Evolutionary conservation across 169 alveolate genomes (phyloP), one percentile per base, ranked within the genome.

Genomic region (Babesia gibsoni): DNA sequence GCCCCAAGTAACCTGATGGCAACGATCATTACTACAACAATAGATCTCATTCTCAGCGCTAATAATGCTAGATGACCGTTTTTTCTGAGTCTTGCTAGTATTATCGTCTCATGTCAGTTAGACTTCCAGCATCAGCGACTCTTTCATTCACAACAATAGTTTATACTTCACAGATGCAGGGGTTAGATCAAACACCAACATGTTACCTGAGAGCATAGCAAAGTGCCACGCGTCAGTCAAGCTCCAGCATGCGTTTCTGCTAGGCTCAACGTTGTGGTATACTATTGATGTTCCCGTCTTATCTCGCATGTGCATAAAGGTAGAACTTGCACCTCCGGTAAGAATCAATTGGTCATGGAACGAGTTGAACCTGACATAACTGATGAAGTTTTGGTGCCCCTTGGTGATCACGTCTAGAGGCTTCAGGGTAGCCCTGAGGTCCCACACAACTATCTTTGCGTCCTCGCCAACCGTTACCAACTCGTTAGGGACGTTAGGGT

Each of bases 341-440:
- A 95, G 84, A 20, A 95, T 59, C 41, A 95, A 88, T 72, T 95
- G 95, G 72, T 94, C 98, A 73, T 95, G 97, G 69, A 78, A 93
- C 46, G 88, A 63, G 80, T 95, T 95, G 77, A 82, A 90, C 48
- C 78, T 69, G 3, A 89, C 85, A 57, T 86, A 83, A 56, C 90
- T 81, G 14, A 95, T 72, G 95, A 97, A 94, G 73, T 93, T 96
- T 12, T 92, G 81, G 77, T 92, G 96, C 77, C 73, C 84, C 67
- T 52, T 81, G 77, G 67, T 84, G 74, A 61, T 86, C 32, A 68
- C 85, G 84, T 42, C 65, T 5, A 42, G 5, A 12, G 84, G 84
- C 68, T 25, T 69, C 74, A 29, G 56, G n/a, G 79, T 64, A 57
- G 77, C 82, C 83, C 98, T 68, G 16, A 94, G 67, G 77, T 94